phyloP scores from a whole-genome alignment of 225 moss, liverwort and hornwort species.

The Lunularia cruciata region DNA sequence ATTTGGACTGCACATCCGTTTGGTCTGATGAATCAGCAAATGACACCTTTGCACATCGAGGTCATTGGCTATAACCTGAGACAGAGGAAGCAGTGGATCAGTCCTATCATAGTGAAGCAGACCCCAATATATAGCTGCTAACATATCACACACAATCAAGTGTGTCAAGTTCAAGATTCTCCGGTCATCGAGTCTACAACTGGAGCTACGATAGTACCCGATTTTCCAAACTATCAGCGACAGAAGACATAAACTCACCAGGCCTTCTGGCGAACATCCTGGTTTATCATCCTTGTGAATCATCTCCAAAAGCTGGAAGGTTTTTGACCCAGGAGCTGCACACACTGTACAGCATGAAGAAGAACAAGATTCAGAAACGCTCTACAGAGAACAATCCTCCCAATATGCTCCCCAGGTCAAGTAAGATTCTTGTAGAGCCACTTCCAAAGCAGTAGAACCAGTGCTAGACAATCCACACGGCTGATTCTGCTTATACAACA shows the following conservation, averaged over 20 bases:
- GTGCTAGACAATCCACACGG: too few species aligned
- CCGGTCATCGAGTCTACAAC: neutral
- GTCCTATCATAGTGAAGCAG: neutral
- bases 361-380: neutral
- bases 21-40: constrained; percentile 89
- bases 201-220: neutral
- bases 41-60: constrained; percentile 91
- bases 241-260: constrained; percentile 45
- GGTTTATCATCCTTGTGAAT: constrained; percentile 76
- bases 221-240: too few species aligned
- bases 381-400: too few species aligned
- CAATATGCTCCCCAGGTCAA: too few species aligned
- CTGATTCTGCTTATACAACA: too few species aligned
- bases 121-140: too few species aligned
- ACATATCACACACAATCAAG: too few species aligned
- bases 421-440: too few species aligned
- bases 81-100: neutral
- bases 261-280: constrained; percentile 68
- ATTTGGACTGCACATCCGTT: constrained; percentile 96
- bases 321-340: constrained; percentile 95
- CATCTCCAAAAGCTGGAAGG: constrained; percentile 89
- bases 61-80: constrained; percentile 86
- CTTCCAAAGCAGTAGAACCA: too few species aligned
- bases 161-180: too few species aligned
- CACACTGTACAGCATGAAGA: constrained; percentile 58